Evolutionary conservation across 2,329 filamentous ascomycete genomes (phyloP).

Genomic region (Monascus ruber): DNA sequence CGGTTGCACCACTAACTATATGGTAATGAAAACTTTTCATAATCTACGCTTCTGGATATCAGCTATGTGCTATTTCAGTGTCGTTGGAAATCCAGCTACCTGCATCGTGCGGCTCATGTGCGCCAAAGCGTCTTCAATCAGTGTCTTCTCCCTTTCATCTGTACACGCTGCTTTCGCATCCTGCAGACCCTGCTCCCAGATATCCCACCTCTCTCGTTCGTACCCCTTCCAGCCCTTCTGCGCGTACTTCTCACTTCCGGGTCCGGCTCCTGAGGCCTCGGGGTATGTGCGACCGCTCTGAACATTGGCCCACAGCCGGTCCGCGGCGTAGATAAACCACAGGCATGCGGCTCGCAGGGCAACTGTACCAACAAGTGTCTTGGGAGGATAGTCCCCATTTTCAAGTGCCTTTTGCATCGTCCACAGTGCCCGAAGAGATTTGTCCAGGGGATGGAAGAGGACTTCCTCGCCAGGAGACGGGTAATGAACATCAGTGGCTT

Average conservation of each 20-base stretch:
- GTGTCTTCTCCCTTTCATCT: too few species aligned
- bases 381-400: slow-evolving; percentile 4
- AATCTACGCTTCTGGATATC: too few species aligned
- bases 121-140: too few species aligned
- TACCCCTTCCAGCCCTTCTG: slow-evolving; percentile 2
- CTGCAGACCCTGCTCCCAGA: too few species aligned
- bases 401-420: slow-evolving; percentile 4
- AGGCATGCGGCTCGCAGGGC: slow-evolving; percentile 6
- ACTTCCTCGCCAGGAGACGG: slow-evolving; percentile 1
- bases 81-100: too few species aligned
- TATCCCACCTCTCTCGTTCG: too few species aligned
- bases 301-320: slow-evolving; percentile 6
- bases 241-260: slow-evolving; percentile 1
- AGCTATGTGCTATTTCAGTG: too few species aligned
- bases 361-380: slow-evolving; percentile 3
- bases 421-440: slow-evolving; percentile 5
- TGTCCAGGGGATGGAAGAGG: slow-evolving; percentile 4
- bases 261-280: slow-evolving; percentile 1
- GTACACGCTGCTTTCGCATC: too few species aligned
- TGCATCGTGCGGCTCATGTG: too few species aligned
- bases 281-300: slow-evolving; percentile 3
- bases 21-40: too few species aligned
- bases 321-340: slow-evolving; percentile 8
- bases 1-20: too few species aligned
- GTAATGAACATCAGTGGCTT: slow-evolving; percentile 5